These are phyloP conservation scores for Trametes sanguinea DNA, from an alignment of 768 basidiomycete species.

Conservation along the genomic window DNA sequence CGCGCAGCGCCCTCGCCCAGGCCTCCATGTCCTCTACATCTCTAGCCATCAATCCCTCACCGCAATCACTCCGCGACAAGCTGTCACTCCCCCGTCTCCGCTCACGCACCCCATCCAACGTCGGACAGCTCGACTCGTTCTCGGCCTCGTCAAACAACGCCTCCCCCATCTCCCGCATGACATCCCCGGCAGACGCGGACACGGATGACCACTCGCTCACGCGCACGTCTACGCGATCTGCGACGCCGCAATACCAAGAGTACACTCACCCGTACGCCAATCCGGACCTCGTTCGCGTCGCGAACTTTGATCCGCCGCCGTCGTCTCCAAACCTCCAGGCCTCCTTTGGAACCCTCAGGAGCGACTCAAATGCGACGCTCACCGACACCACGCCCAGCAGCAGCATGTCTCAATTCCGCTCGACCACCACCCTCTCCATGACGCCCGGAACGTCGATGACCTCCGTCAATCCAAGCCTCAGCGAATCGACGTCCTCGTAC, in stretches of 20 bases:
- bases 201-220: conserved; percentile 11
- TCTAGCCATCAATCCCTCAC: conserved; percentile 39
- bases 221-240: conserved; percentile 37
- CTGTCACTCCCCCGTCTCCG: conserved; percentile 45
- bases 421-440: conserved; percentile 29
- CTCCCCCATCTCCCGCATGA: conserved; percentile 19
- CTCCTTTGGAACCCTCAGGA: conserved; percentile 40
- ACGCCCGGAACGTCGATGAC: conserved; percentile 32
- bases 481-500: conserved; percentile 14
- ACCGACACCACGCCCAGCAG: conserved; percentile 42
- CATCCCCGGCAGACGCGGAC: conserved; percentile 9
- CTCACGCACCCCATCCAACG: conserved; percentile 34
- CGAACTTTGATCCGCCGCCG: conserved; percentile 17
- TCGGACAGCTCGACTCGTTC: conserved; percentile 13
- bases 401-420: conserved; percentile 33
- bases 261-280: conserved; percentile 79
- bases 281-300: conserved; percentile 55
- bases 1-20: conserved; percentile 55
- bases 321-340: conserved; percentile 26
- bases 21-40: conserved; percentile 62
- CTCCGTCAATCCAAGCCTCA: conserved; percentile 23
- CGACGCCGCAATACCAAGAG: conserved; percentile 31
- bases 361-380: conserved; percentile 55
- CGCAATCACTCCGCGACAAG: conserved; percentile 42
- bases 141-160: conserved; percentile 4